Base-by-base conservation (phyloP, 2,329 filamentous ascomycete species). In the Periconia digitata region DNA sequence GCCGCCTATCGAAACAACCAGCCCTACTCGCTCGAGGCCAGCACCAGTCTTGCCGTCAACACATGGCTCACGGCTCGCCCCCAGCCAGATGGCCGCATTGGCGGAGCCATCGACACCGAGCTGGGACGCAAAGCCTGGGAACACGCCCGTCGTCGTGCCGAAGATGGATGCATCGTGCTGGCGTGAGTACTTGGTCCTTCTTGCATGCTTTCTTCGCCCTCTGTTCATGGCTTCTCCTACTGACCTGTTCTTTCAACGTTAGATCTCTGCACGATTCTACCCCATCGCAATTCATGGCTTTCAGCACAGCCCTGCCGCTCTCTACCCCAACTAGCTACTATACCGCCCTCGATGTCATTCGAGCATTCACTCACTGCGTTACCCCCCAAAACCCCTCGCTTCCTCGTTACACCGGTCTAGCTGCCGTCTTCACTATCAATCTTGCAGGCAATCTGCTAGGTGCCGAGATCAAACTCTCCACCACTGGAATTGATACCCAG, bases 81-180 rank as follows among this genome's bases (percentile, higher is more conserved):
- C 58, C 76, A 82, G 20, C 84, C 86, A 34, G 83, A 90, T 62
- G 88, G 87, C 32, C 79, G 82, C 47, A 77, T 79, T 40, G 89
- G 89, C 43, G 89, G 89, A 45, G 91, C 89, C 7, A 83, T 97
- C 36, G 94, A 99, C 72, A 74, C 82, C 36, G 83, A 87, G 18
- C 74, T 99, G 43, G 89, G 89, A 15, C 79, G 84, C 44, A 84
- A 90, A 68, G 91, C 92, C 2, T 99, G 94, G 92, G 94, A 99
- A 74, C 94, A 99, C 77, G 92, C 94, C 47, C 84, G 92, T 59
- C 85, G 94, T 53, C 84, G 94, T 75, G 94, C 94, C 36, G 94
- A 99, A 71, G 94, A 99, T 75, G 92, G 90, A 15, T 96, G 92
- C 67, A 88, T 99, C 55, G 79, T 97, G 45, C 74, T 99, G 58